These are phyloP conservation scores for Handroanthus guayacan DNA, from an alignment of 257 asterid genomes.

Conservation along the genomic window DNA sequence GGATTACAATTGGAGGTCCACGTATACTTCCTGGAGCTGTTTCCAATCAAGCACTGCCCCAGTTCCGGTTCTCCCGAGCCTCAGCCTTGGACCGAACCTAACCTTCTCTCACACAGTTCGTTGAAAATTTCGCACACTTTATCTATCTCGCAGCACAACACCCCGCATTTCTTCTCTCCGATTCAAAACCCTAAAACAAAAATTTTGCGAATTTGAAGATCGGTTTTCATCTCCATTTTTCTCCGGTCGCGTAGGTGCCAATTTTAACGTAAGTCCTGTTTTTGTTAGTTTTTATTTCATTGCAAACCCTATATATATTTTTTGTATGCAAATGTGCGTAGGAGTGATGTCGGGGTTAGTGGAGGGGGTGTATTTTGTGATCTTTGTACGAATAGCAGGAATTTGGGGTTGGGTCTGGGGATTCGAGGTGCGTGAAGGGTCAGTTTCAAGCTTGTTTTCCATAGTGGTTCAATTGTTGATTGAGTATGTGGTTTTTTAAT, in stretches of 20 bases:
- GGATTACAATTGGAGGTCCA: conserved; percentile 19
- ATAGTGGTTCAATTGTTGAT: conserved; percentile 6
- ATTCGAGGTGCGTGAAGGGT: conserved; percentile 31
- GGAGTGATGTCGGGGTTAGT: conserved; percentile 6
- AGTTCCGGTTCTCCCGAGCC: conserved; percentile 35
- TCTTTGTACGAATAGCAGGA: not conserved
- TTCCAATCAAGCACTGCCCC: conserved; percentile 25
- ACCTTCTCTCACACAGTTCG: conserved; percentile 40
- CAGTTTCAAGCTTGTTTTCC: not conserved
- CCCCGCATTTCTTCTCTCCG: conserved; percentile 42
- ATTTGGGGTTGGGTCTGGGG: conserved; percentile 31
- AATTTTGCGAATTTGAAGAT: conserved; percentile 38
- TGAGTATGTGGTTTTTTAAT: not conserved
- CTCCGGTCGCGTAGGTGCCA: conserved; percentile 20
- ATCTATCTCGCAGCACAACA: conserved; percentile 39
- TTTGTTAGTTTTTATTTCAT: not conserved
- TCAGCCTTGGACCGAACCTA: conserved; percentile 48
- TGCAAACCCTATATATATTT: conserved; percentile 8
- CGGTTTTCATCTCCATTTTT: conserved; percentile 46
- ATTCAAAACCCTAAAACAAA: conserved; percentile 51
- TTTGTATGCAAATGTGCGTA: conserved; percentile 15
- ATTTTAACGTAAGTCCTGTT: conserved; percentile 41
- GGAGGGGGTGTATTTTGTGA: conserved; percentile 6
- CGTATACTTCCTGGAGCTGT: not conserved
- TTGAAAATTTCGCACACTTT: conserved; percentile 58